phyloP scores from a whole-genome alignment of 805 yeast genomes.

The Scheffersomyces coipomensis region DNA sequence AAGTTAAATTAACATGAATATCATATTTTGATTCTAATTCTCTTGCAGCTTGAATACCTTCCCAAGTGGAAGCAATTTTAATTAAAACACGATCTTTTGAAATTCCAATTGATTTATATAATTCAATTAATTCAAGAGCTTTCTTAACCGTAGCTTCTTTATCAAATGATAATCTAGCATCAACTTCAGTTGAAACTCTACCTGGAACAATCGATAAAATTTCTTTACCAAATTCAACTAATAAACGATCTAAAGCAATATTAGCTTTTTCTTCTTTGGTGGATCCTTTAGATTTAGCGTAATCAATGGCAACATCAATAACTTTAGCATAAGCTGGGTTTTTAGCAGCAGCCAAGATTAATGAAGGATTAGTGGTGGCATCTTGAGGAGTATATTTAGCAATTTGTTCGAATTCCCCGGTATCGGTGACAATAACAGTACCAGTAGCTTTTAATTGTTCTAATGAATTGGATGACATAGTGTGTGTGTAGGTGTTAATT shows the following conservation, averaged over 20 bases:
- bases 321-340: constrained; percentile 85
- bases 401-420: constrained; percentile 97
- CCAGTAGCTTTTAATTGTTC: constrained; percentile 94
- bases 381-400: constrained; percentile 99
- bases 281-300: constrained; percentile 61
- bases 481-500: not conserved
- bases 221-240: constrained; percentile 95
- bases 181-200: constrained; percentile 98
- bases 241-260: constrained; percentile 83
- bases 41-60: constrained; percentile 98
- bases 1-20: constrained; percentile 92
- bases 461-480: constrained; percentile 58
- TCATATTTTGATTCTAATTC: constrained; percentile 89
- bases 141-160: constrained; percentile 90
- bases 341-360: constrained; percentile 93
- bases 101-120: constrained; percentile 85
- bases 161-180: constrained; percentile 96
- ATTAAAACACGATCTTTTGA: constrained; percentile 87
- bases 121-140: constrained; percentile 85
- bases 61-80: constrained; percentile 98
- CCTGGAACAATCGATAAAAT: constrained; percentile 96
- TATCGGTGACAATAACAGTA: constrained; percentile 95
- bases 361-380: constrained; percentile 98
- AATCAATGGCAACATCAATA: constrained; percentile 87
- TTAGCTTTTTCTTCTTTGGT: constrained; percentile 67